A percentile compares a stretch with the other conserved stretches of the same genome.
phyloP scores from a whole-genome alignment of 768 basidiomycete species.

The Chlorophyllum brunneum region DNA sequence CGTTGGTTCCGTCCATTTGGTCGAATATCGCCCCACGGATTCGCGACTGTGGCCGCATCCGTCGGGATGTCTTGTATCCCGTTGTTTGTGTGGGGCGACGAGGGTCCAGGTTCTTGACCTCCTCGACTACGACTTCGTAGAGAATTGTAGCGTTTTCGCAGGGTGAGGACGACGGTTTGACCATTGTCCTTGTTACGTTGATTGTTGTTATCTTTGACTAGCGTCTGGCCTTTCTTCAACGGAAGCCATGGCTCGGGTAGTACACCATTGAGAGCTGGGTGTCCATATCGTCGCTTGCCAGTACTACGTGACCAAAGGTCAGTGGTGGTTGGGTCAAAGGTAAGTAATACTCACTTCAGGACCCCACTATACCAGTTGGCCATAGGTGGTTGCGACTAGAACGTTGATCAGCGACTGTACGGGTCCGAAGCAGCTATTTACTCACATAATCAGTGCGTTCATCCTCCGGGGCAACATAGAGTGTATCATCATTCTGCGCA shows the following conservation, averaged over 20 bases:
- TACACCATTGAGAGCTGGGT: constrained; percentile 91
- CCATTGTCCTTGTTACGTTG: constrained; percentile 36
- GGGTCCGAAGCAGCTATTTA: constrained; percentile 1
- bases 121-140: constrained; percentile 13
- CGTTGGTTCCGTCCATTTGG: constrained; percentile 16
- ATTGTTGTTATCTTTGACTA: constrained; percentile 53
- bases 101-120: constrained; percentile 5
- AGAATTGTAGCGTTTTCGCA: constrained; percentile 67
- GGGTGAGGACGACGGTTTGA: constrained; percentile 77
- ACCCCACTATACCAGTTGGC: constrained; percentile 92
- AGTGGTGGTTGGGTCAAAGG: background rate
- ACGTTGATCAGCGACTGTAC: constrained; percentile 4
- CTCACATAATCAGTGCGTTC: constrained; percentile 85
- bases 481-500: constrained; percentile 87
- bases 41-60: constrained; percentile 27
- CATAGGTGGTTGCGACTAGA: constrained; percentile 93
- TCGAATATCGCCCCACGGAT: constrained; percentile 61
- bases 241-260: constrained; percentile 95
- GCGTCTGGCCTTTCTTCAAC: constrained; percentile 74
- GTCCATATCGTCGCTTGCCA: constrained; percentile 92
- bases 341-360: constrained; percentile 56
- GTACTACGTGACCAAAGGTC: constrained; percentile 48
- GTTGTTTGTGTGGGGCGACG: background rate
- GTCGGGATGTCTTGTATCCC: constrained; percentile 5
- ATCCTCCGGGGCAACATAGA: constrained; percentile 95